These are phyloP conservation scores for Macadamia tetraphylla DNA, from an alignment of 164 flowering plant genomes.

Conservation along the genomic window DNA sequence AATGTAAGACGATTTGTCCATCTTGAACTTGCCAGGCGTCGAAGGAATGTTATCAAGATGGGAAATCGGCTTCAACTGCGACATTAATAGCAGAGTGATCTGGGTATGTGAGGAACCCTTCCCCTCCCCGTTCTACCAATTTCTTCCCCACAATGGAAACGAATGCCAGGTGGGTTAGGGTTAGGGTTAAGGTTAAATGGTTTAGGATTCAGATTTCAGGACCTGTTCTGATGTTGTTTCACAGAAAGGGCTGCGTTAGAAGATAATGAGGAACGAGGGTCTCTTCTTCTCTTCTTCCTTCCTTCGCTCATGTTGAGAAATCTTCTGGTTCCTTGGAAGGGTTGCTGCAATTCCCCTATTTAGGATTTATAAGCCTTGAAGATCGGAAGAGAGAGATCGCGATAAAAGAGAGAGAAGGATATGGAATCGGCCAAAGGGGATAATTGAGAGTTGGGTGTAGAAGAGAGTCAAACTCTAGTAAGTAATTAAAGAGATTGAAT, in stretches of 20 bases:
- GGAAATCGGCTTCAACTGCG: slow-evolving; percentile 45
- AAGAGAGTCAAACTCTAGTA: neutral
- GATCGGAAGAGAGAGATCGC: neutral
- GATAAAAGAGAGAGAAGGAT: neutral
- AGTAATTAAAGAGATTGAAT: neutral
- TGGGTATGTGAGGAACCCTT: neutral
- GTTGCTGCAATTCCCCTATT: slow-evolving; percentile 6
- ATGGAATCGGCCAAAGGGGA: neutral
- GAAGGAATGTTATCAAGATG: slow-evolving; percentile 71
- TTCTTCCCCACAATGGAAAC: neutral
- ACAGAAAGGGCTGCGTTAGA: neutral
- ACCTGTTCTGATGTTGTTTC: too few relatives aligned
- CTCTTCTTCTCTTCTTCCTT: neutral
- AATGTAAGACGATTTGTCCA: slow-evolving; percentile 65
- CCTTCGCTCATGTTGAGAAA: neutral
- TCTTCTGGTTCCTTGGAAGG: slow-evolving; percentile 29
- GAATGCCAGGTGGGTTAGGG: slow-evolving; percentile 6
- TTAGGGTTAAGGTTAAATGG: slow-evolving; percentile 3
- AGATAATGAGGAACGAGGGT: neutral
- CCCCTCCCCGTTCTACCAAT: neutral
- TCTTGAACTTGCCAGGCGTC: slow-evolving; percentile 94
- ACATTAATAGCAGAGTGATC: slow-evolving; percentile 19
- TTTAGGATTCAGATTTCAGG: neutral
- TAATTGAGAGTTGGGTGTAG: neutral
- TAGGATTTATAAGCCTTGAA: neutral